Evolutionary conservation across 2,329 filamentous ascomycete genomes (phyloP), one percentile per base, ranked within the genome.

Genomic region (Beauveria sp.): DNA sequence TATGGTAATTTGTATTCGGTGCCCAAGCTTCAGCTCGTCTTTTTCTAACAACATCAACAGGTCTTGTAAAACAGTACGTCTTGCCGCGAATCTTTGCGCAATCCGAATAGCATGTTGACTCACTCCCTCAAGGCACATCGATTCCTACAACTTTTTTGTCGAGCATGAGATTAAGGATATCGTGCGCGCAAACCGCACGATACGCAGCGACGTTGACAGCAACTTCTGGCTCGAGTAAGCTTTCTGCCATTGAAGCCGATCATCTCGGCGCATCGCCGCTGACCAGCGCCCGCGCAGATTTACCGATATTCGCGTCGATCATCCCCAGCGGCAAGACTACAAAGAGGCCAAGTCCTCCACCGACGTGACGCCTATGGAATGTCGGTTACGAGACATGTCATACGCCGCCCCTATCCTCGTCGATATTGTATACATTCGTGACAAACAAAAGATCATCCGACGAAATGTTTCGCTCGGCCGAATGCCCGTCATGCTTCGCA

Each of bases 121-220:
- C 24, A 34, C 34, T 10, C 30, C 70, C 51, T 18, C 8, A 49
- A 81, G 81, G 69, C 93, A 97, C 74, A 93, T 96, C 71, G 96
- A 99, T 78, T 98, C 95, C 26, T 99, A 96, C 81, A 97, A 99
- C 77, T 96, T 95, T 77, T 98, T 99, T 69, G 89, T 97, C 67
- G 91, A 99, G 68, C 89, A 96, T 61, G 93, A 98, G 72, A 87
- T 99, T 73, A 96, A 96, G 77, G 93, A 97, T 69, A 99, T 99
- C 68, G 89, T 99, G 66, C 87, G 91, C 72, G 90, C 93, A 57
- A 98, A 97, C 73, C 87, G 89, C 54, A 88, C 86, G 46, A 90
- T 99, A 65, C 86, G 89, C 67, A 96, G 93, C 74, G 93, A 98
- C 79, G 90, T 95, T 51, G 92, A 98, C 70, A 90, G 89, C 65